Conservation (phyloP, 208 protist genomes). For the Strigomonas culicis region DNA sequence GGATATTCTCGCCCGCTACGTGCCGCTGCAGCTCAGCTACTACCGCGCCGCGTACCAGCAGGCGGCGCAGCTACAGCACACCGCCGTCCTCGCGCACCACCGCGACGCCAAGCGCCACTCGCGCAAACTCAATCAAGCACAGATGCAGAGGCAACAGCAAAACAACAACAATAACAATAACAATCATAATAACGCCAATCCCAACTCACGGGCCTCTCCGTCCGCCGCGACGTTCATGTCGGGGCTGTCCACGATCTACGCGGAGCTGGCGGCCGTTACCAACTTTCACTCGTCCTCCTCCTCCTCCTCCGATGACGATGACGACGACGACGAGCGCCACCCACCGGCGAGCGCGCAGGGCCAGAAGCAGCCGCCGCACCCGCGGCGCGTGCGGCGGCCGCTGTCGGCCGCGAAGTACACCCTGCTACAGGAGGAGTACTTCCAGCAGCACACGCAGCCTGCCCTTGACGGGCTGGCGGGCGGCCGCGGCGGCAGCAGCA, state of each 20-base stretch:
- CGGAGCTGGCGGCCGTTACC: slow-evolving; percentile 30
- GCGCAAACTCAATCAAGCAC: neutral
- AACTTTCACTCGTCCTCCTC: too few species aligned
- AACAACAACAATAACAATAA: neutral
- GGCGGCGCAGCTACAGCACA: slow-evolving; percentile 59
- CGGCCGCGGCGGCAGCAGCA: slow-evolving; percentile 18
- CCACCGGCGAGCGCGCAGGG: too few species aligned
- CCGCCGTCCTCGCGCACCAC: neutral
- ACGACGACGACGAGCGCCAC: too few species aligned
- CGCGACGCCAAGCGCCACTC: neutral
- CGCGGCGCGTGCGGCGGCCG: too few species aligned
- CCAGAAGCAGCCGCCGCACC: too few species aligned
- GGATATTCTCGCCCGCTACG: slow-evolving; percentile 71
- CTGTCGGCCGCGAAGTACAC: too few species aligned
- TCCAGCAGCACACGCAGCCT: too few species aligned
- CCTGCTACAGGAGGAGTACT: too few species aligned
- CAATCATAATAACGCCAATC: neutral
- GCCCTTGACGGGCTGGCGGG: too few species aligned
- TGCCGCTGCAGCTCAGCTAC: slow-evolving; percentile 75
- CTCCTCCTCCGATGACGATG: too few species aligned
- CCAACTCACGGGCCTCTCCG: slow-evolving; percentile 7
- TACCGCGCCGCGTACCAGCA: slow-evolving; percentile 72
- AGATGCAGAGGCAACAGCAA: neutral
- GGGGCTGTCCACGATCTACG: slow-evolving; percentile 55
- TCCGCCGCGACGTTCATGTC: slow-evolving; percentile 48